These are phyloP conservation scores for Backusella sp. DNA, from an alignment of 192 early-diverging fungal species.

Conservation along the genomic window DNA sequence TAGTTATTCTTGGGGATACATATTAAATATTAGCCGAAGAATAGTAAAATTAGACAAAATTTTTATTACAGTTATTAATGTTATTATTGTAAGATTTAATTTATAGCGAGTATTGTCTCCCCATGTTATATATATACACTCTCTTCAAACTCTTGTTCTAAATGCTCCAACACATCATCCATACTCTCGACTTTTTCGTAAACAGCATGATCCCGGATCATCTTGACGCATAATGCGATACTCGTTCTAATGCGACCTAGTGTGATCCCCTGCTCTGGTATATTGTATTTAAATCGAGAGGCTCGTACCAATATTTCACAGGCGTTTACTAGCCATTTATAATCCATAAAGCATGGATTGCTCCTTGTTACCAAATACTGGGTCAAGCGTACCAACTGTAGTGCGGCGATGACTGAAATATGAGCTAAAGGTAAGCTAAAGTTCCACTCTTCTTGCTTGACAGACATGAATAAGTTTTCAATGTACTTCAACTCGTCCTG, in stretches of 20 bases:
- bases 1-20: too few species aligned
- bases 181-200: neutral
- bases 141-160: neutral
- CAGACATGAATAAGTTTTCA: neutral
- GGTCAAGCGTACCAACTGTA: neutral
- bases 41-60: too few species aligned
- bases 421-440: neutral
- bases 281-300: neutral
- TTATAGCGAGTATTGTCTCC: neutral
- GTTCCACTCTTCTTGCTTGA: neutral
- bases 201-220: neutral
- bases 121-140: neutral
- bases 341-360: neutral
- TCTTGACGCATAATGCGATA: neutral
- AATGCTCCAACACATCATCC: neutral
- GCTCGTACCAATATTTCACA: neutral
- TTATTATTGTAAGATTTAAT: too few species aligned
- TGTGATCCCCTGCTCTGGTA: neutral
- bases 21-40: too few species aligned
- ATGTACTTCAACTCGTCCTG: neutral
- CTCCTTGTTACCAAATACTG: neutral
- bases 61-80: too few species aligned
- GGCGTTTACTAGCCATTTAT: neutral
- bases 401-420: neutral
- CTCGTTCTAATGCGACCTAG: neutral